phyloP scores from a whole-genome alignment of 495 filamentous ascomycete species.

The Lasiosphaeris hirsuta region DNA sequence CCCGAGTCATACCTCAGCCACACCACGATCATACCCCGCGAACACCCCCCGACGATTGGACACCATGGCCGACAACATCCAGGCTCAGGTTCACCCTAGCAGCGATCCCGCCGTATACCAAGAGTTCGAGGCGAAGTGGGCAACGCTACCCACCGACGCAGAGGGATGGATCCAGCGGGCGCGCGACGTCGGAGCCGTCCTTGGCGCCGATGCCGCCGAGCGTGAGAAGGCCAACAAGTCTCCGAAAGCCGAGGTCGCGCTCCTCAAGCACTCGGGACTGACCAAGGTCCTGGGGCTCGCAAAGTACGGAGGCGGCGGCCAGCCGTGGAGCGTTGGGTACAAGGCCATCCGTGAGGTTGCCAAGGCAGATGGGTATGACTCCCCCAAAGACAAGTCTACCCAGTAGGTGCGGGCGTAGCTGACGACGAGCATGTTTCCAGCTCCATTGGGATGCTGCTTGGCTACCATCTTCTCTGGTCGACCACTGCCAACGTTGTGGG shows the following conservation, averaged over 20 bases:
- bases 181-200: constrained; percentile 49
- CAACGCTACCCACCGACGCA: constrained; percentile 40
- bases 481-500: constrained; percentile 55
- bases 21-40: neutral
- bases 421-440: constrained; percentile 2
- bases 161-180: constrained; percentile 52
- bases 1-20: too few relatives aligned
- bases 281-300: constrained; percentile 52
- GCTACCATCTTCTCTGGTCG: constrained; percentile 61
- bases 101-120: constrained; percentile 53
- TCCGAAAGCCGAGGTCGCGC: constrained; percentile 51
- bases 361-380: constrained; percentile 50
- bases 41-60: neutral
- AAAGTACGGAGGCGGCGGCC: constrained; percentile 56
- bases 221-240: constrained; percentile 56
- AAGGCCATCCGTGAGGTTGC: constrained; percentile 57
- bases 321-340: constrained; percentile 55
- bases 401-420: too few relatives aligned
- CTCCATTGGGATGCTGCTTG: constrained; percentile 57
- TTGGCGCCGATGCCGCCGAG: constrained; percentile 49
- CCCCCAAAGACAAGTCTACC: neutral
- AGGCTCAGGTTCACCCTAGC: constrained; percentile 23
- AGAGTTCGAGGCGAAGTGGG: constrained; percentile 45
- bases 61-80: constrained; percentile 6
- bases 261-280: constrained; percentile 57